A percentile compares a stretch with the other conserved stretches of the same genome.
Conservation (phyloP, 768 basidiomycete species). For the Hygrophorus russula region DNA sequence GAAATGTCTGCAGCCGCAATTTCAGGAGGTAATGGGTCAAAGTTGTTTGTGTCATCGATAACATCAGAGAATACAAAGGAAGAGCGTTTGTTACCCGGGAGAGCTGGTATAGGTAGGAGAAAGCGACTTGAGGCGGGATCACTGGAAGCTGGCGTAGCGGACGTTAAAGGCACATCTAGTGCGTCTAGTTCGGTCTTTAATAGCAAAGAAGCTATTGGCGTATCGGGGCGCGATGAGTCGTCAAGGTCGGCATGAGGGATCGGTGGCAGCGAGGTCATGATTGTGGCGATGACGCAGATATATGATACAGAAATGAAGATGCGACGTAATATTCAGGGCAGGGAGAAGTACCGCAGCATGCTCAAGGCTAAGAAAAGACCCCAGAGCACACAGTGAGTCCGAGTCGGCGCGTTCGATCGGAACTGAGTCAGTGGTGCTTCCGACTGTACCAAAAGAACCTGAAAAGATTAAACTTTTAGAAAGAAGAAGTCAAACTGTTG, state of each 20-base stretch:
- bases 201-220: constrained; percentile 14
- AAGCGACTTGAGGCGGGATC: constrained; percentile 16
- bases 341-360: no score
- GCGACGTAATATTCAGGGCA: no score
- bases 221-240: constrained; percentile 20
- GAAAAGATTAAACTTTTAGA: no score
- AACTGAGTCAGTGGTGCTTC: no score
- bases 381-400: no score
- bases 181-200: constrained; percentile 6
- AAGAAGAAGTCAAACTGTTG: no score
- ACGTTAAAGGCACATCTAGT: constrained; percentile 3
- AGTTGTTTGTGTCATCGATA: not conserved
- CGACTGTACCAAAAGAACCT: no score
- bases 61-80: not conserved
- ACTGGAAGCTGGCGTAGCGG: constrained; percentile 19
- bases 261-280: not conserved
- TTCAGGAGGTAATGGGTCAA: not conserved
- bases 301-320: no score
- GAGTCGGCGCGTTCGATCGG: no score
- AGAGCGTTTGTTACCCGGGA: not conserved
- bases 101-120: not conserved
- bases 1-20: not conserved
- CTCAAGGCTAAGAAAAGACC: no score
- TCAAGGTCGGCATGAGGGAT: constrained; percentile 4
- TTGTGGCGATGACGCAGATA: not conserved